Percentiles rank a stretch among this genome's conserved stretches.
phyloP scores from a whole-genome alignment of 1,284 basidiomycete species.

The Apiotrichum montevideense region DNA sequence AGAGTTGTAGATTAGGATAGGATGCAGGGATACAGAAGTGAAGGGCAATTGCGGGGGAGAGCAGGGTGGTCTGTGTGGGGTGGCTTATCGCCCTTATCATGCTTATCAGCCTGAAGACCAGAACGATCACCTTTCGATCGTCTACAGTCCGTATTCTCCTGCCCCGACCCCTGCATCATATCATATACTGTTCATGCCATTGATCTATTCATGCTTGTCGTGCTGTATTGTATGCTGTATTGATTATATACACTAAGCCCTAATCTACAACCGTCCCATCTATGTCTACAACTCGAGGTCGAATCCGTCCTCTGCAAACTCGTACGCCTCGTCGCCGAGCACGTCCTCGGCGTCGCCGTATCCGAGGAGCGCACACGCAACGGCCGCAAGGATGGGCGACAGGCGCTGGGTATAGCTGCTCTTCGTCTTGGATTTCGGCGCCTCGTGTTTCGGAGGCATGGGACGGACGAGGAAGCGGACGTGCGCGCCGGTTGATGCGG shows the following conservation, averaged over 20 bases:
- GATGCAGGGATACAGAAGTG: neutral
- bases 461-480: slow-evolving; percentile 1
- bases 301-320: neutral
- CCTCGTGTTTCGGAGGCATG: neutral
- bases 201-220: too few relatives aligned
- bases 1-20: neutral
- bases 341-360: neutral
- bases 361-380: neutral
- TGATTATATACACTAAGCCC: too few relatives aligned
- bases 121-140: too few relatives aligned
- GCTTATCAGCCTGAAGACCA: too few relatives aligned
- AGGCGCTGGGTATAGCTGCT: neutral
- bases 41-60: too few relatives aligned
- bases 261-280: too few relatives aligned
- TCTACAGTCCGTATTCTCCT: too few relatives aligned
- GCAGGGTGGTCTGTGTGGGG: too few relatives aligned
- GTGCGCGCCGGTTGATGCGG: neutral
- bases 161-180: too few relatives aligned
- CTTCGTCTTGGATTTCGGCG: neutral
- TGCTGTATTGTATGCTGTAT: too few relatives aligned
- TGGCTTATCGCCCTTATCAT: too few relatives aligned
- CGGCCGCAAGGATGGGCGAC: neutral
- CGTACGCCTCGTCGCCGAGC: neutral
- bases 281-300: neutral
- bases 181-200: too few relatives aligned